These are phyloP conservation scores for Nicotiana rustica DNA, from an alignment of 305 asterid species.

Conservation along the genomic window DNA sequence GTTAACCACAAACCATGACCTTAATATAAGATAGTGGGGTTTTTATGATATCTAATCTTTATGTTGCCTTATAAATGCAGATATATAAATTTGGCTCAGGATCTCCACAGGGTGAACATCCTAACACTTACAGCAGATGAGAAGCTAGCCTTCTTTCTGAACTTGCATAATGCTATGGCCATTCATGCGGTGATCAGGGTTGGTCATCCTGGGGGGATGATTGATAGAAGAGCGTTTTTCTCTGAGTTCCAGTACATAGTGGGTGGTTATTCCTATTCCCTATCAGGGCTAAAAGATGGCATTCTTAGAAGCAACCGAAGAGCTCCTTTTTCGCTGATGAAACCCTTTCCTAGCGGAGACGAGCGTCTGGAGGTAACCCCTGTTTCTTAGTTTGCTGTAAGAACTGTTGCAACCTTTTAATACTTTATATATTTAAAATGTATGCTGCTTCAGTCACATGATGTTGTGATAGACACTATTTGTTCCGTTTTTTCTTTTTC, in stretches of 20 bases:
- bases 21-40: not conserved
- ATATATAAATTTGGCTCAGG: slow-evolving; percentile 70
- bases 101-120: slow-evolving; percentile 79
- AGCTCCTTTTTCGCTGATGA: slow-evolving; percentile 75
- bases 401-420: not conserved
- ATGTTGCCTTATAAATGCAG: slow-evolving; percentile 46
- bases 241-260: slow-evolving; percentile 79
- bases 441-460: not conserved
- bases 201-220: slow-evolving; percentile 85
- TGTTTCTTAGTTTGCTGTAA: not conserved
- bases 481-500: not conserved
- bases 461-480: not conserved
- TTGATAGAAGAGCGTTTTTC: slow-evolving; percentile 75
- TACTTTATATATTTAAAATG: not conserved
- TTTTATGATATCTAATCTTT: not conserved
- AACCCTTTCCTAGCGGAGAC: slow-evolving; percentile 79
- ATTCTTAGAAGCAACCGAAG: slow-evolving; percentile 82
- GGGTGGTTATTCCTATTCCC: slow-evolving; percentile 79
- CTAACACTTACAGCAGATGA: slow-evolving; percentile 62
- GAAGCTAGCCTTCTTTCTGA: slow-evolving; percentile 83
- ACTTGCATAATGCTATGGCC: slow-evolving; percentile 89
- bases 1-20: not conserved
- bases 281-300: slow-evolving; percentile 75
- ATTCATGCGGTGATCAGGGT: slow-evolving; percentile 85
- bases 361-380: slow-evolving; percentile 71